Base-by-base conservation (phyloP, 176 grass and related monocot species). In the Pontederia paniculata region DNA sequence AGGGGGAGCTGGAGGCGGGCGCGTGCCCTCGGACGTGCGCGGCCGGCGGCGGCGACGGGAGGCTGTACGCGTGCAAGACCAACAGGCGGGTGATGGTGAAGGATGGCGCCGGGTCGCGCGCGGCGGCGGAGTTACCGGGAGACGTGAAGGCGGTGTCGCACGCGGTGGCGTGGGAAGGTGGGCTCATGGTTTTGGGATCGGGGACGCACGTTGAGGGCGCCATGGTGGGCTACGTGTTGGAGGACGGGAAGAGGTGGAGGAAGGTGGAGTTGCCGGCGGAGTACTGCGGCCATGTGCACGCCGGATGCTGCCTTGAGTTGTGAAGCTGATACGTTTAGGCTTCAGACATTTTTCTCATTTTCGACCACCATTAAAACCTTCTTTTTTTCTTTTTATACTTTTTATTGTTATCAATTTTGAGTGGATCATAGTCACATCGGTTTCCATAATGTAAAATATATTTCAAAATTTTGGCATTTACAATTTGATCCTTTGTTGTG, bases 251-350 rank as follows among this genome's bases (percentile, higher is more conserved):
- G 58, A 66, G 54, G 2, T 97, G 82, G 91, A 49, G 17, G 45
- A 81, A 73, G 57, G 63, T 51, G 0, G 56, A 70, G 10, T 55
- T 82, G 37, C 79, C 77, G 14, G 42, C 57, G 3, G 83, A 78
- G 31, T 96, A 84, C 70, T 74, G 71, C 37, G 91, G 91, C 0
- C 86, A 90, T 65, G 78, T 87, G 18, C 80, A 87, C 45, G 77
- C 74, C 0, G 71, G 75, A 2, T 87, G 77, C 78, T 69, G 60
- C 71, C 55, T 90, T 1, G 77, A 87, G 54, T 6, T 37, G 28
- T 37, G 28, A 37, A 37, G 28, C 28, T 37, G 5, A 37, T 5
- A 37, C 28, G 7, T 37, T 37, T 37, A 5, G 28, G 0, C 28
- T 37, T 6, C n/a, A n/a, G n/a, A 37, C 28, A 37, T 37, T 37